Evolutionary conservation across 2,329 filamentous ascomycete genomes (phyloP), one percentile per base, ranked within the genome.

Genomic region (Proliferodiscus dingleyae): DNA sequence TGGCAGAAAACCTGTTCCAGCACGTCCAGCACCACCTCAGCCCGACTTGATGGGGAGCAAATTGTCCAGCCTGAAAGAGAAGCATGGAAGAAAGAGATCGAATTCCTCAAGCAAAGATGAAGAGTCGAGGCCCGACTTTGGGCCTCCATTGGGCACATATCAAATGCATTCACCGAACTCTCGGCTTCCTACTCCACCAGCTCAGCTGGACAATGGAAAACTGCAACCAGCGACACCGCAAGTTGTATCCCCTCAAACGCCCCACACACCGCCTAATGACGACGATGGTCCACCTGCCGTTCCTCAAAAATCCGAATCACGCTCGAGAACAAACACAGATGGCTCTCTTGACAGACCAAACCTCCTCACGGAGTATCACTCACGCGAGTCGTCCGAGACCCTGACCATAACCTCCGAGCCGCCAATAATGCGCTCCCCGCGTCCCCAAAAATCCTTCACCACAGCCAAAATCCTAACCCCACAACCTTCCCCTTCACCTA

Each of bases 1-100:
- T 33, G 51, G 45, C 19, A 53, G 56, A 32, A 60, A 56, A 43
- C 60, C 55, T 18, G 50, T 62, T 26, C 57, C 60, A 24, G 33
- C 45, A 38, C 56, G 58, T 24, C 51, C 57, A 37, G 58, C 57
- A 36, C 60, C 58, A 32, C 53, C 57, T 42, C 54, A 58, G 48
- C 55, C 55, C 43, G 54, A 56, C 37, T 54, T 56, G 33, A 62
- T 63, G 59, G 59, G 59, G 42, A 54, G 50, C 46, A 61, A 59
- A 43, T 32, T 60, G 34, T 52, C 59, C 23, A 62, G 60, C 45
- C 47, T 62, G 43, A 60, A 52, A 50, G 54, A 52, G 16, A 59
- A 55, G 51, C 40, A 34, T 19, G 43, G 43, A 44, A 36, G 45
- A 47, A 24, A 38, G 33, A 45, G 54, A 47, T 37, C 39, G 37